Base-by-base conservation (phyloP, 805 yeast species). In the Isabelozyma rhagii region DNA sequence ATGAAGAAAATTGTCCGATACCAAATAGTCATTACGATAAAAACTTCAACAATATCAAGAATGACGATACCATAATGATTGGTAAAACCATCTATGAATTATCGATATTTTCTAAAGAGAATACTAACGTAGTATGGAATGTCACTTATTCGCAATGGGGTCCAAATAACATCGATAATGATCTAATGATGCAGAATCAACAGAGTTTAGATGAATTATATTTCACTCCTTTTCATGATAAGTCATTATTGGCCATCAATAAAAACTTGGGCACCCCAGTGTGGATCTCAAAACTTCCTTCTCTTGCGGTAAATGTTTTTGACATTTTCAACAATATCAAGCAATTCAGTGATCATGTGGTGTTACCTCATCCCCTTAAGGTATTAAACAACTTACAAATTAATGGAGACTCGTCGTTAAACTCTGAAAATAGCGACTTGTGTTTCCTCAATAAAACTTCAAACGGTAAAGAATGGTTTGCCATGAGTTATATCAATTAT, bases 81-180 rank as follows among this genome's bases (percentile, higher is more conserved):
- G 96, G 96, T 0, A 85, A 81, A 63, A 84, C 92, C 0, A 82
- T 83, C 0, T 88, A 84, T 60, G 87, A 85, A 55, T 71, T 88
- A 41, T 74, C 83, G 0, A 93, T 94, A n/a, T 86, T 90, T 62
- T 84, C 94, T 2, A 82, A 79, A 56, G 78, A 81, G 51, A 82
- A 82, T 52, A 70, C 85, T 0, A 64, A 62, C 48, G 56, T 69
- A 2, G 80, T 84, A 1, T 92, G 97, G 94, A 88, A 90, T 59
- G 88, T 94, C 14, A 84, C 92, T 0, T 91, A 87, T 61, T 78
- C 96, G 1, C 78, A 85, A 38, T 94, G 97, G 97, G 96, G 94
- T 8, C 96, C 96, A 43, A 93, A 93, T 64, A 84, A 89, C 55
- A 72, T 91, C 47, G 96, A 93, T 64, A 71, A 69, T 41, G 85